Evolutionary conservation across 176 grass and related monocot species (phyloP).

Genomic region (Triticum urartu): DNA sequence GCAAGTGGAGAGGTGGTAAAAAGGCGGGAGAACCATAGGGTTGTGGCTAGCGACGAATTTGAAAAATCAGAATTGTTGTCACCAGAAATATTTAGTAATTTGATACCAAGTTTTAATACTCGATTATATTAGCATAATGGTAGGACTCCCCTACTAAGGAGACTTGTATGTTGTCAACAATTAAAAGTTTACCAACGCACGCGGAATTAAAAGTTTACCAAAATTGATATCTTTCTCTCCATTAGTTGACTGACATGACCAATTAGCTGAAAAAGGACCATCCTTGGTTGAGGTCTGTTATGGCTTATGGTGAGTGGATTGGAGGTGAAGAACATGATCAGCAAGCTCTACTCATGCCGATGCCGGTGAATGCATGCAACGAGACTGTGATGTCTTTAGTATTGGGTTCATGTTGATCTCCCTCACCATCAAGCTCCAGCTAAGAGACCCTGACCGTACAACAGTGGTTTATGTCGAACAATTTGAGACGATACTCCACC

Average conservation of each 20-base stretch:
- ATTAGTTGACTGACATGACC: background rate
- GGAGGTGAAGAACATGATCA: background rate
- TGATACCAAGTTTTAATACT: slow-evolving; percentile 15
- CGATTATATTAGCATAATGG: slow-evolving; percentile 13
- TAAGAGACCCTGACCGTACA: background rate
- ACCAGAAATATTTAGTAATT: background rate
- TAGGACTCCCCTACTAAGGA: background rate
- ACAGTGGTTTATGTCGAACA: background rate
- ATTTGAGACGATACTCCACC: background rate
- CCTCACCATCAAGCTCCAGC: background rate
- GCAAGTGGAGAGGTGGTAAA: slow-evolving; percentile 33
- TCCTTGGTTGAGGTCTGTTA: background rate
- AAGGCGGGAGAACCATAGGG: slow-evolving; percentile 10
- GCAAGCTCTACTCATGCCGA: background rate
- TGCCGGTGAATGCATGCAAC: background rate
- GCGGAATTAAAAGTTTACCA: background rate
- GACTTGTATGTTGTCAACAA: background rate
- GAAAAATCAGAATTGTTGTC: background rate
- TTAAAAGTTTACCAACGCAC: background rate
- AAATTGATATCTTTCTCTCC: background rate
- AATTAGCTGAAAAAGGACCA: background rate
- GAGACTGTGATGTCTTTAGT: background rate
- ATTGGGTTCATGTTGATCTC: background rate
- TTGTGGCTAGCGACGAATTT: background rate
- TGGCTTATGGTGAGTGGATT: background rate